These are phyloP conservation scores for Agrocybe pediades DNA, from an alignment of 768 basidiomycete species.

Conservation along the genomic window DNA sequence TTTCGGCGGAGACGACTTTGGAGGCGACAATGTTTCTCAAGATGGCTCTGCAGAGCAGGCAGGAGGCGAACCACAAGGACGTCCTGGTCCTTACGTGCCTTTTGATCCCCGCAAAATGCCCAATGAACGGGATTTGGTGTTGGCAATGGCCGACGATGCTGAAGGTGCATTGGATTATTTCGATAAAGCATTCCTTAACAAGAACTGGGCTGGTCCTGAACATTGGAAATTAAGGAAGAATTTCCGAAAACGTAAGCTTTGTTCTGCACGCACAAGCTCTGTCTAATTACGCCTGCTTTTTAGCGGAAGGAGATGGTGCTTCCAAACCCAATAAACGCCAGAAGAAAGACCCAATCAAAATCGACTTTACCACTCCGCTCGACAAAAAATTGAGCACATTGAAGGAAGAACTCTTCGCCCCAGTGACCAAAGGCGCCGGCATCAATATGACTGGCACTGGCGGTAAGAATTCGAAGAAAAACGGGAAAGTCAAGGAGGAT, in stretches of 20 bases:
- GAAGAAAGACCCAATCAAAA: slow-evolving; percentile 81
- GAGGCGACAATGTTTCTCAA: slow-evolving; percentile 43
- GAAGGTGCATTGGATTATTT: slow-evolving; percentile 83
- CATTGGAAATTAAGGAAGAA: slow-evolving; percentile 94
- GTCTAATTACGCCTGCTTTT: slow-evolving; percentile 4
- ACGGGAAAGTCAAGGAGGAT: slow-evolving; percentile 70
- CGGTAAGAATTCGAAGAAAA: slow-evolving; percentile 55
- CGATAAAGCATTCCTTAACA: slow-evolving; percentile 78
- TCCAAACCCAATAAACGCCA: slow-evolving; percentile 56
- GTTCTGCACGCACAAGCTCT: neutral
- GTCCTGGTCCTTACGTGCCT: slow-evolving; percentile 58
- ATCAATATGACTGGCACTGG: slow-evolving; percentile 68
- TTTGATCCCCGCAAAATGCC: slow-evolving; percentile 86
- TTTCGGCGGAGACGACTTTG: slow-evolving; percentile 41
- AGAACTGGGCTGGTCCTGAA: slow-evolving; percentile 99
- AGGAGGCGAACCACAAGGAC: slow-evolving; percentile 39
- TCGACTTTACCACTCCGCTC: slow-evolving; percentile 70
- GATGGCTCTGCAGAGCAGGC: slow-evolving; percentile 45
- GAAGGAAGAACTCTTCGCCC: slow-evolving; percentile 75
- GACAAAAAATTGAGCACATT: slow-evolving; percentile 63
- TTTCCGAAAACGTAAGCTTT: slow-evolving; percentile 68
- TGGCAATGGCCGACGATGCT: slow-evolving; percentile 77
- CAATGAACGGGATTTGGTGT: slow-evolving; percentile 77
- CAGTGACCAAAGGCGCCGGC: slow-evolving; percentile 67
- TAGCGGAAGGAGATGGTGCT: slow-evolving; percentile 34